Evolutionary conservation across 257 asterid genomes (phyloP), one percentile per base, ranked within the genome.

Genomic region (Cruciata laevipes): DNA sequence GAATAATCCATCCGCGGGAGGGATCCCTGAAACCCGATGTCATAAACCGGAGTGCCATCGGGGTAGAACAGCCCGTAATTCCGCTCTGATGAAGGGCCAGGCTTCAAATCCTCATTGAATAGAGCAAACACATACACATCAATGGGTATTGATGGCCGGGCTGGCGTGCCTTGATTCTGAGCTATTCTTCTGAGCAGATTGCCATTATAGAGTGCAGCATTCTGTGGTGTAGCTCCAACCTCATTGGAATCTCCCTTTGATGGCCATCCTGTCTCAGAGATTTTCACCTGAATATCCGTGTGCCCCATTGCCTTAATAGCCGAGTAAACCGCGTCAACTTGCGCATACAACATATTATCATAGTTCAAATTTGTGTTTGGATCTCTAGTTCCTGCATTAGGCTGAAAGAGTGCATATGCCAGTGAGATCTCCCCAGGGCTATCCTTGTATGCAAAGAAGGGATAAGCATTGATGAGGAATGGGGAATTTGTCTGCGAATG

Each of bases 191-290:
- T 80, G 5, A 94, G 62, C 70, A 94, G 69, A 70, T 94, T 94
- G 1, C 89, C 80, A 0, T 86, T 94, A 35, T 90, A 94, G 40
- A 77, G 13, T 14, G 80, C 76, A 7, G 99, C 99, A 38, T 94
- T 94, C 66, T 85, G 83, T 10, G 72, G 76, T 2, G 95, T 81
- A 0, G 99, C 99, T 66, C 99, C 99, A 1, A 75, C 68, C 80
- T 93, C 99, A 30, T 72, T 27, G 0, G 75, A 64, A 11, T 87
- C 99, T 33, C 99, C 99, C 62, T 81, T 88, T 1, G 97, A 86
- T 0, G 97, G 99, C 99, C 99, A 93, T 0, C 99, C 99, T 0
- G 99, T 94, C 72, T 94, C 99, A 0, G 99, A 94, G 31, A 94
- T 85, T 59, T 83, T 75, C 14, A 94, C 86, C 49, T 63, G 75